Conservation (phyloP, 352 stramenopile genomes). For the Globisporangium canariense region DNA sequence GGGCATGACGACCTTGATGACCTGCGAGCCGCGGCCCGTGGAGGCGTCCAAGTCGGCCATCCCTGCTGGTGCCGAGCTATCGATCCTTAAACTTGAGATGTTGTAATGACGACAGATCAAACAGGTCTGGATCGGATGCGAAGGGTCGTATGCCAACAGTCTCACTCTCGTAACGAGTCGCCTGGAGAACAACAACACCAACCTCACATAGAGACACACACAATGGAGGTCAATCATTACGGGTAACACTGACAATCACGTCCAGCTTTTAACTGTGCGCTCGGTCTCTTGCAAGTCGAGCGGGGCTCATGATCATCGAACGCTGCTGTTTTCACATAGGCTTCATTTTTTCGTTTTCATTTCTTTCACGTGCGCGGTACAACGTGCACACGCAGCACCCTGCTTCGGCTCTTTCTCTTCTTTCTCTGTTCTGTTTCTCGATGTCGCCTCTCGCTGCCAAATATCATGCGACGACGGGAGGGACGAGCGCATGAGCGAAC, state of each 20-base stretch:
- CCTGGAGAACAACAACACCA: neutral
- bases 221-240: too few species aligned
- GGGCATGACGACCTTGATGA: slow-evolving; percentile 81
- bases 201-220: neutral
- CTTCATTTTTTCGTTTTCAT: slow-evolving; percentile 9
- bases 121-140: neutral
- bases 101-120: neutral
- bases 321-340: neutral
- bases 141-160: neutral
- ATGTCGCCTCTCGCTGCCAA: slow-evolving; percentile 5
- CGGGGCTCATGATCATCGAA: neutral
- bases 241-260: too few species aligned
- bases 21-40: slow-evolving; percentile 37
- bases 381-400: neutral
- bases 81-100: neutral
- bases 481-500: neutral
- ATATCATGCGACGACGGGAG: slow-evolving; percentile 8
- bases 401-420: neutral
- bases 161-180: neutral
- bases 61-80: neutral
- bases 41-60: slow-evolving; percentile 50
- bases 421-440: neutral
- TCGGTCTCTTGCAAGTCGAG: too few species aligned
- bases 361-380: slow-evolving; percentile 11
- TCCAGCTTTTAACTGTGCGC: neutral